phyloP scores from a whole-genome alignment of 75 land plant genomes.

The Pinus albicaulis region DNA sequence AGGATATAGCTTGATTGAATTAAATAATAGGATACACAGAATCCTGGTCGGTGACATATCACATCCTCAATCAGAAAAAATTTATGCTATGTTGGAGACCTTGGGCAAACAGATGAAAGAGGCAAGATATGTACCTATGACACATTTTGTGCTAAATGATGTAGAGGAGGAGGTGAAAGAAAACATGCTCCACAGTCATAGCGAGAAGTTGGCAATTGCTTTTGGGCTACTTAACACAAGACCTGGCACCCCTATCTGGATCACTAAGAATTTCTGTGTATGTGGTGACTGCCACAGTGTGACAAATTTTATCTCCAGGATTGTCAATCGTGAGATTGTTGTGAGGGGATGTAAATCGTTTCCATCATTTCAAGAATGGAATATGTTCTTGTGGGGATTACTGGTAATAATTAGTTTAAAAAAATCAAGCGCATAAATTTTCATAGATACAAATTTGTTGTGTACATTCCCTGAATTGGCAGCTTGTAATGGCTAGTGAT shows the following conservation, averaged over 20 bases:
- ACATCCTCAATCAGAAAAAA: background rate
- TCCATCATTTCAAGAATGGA: background rate
- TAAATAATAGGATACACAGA: background rate
- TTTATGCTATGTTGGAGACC: background rate
- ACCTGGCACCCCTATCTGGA: background rate
- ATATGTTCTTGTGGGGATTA: background rate
- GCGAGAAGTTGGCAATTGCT: background rate
- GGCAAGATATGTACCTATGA: background rate
- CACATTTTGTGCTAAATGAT: background rate
- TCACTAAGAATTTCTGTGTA: background rate
- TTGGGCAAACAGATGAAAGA: background rate
- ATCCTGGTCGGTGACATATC: background rate
- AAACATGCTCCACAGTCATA: background rate
- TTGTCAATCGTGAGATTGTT: background rate
- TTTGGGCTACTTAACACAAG: background rate
- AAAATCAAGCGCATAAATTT: too few species aligned
- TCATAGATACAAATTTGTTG: too few species aligned
- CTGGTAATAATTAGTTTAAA: background rate
- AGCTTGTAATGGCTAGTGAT: too few species aligned
- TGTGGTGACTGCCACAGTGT: background rate
- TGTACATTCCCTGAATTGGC: too few species aligned
- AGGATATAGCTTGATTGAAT: background rate
- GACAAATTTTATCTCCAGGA: background rate
- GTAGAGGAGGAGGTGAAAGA: slow-evolving; percentile 2
- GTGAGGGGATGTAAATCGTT: background rate